Evolutionary conservation across 164 flowering plant genomes (phyloP), one percentile per base, ranked within the genome.

Genomic region (Saururus chinensis): DNA sequence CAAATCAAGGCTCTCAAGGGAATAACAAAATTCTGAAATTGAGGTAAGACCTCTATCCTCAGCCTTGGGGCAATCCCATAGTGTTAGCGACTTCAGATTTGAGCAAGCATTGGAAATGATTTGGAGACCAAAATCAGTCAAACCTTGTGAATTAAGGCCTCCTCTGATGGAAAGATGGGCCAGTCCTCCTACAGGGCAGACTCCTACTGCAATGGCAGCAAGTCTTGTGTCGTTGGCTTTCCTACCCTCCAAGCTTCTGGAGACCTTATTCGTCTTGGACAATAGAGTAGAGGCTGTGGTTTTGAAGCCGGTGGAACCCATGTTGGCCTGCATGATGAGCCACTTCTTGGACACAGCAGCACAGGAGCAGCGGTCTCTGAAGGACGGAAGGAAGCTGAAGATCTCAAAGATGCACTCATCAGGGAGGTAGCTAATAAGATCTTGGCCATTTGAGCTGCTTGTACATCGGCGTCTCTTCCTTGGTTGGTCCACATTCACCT

Each of bases 131-230:
- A 60, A 24, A 63, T 73, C 60, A 3, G 81, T 78, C 40, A 78
- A 70, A 53, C 76, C 75, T 52, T 66, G 70, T 22, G 60, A 53
- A 19, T 75, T 62, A 9, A 68, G 58, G 58, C 66, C 69, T 53
- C 79, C 79, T 22, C 70, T 60, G 26, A 78, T 63, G 16, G 62
- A 64, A 26, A 77, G 78, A 64, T 77, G 70, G 52, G 75, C 73
- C 13, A 77, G 60, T 48, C 76, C 74, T 20, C 74, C 75, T 26
- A 65, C 71, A 64, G 37, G 59, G 23, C 63, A 41, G 26, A 65
- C 69, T 41, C 80, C 77, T 21, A 77, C 69, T 40, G 80, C 71
- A 41, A 77, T 69, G 13, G 80, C 80, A 51, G 80, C 80, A 51
- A 76, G 75, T 52, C 77, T 68, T 13, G 73, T 53, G 60, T 76